A percentile compares a stretch with the other conserved stretches of the same genome.
Conservation (phyloP, 345 rosid species). For the Zanthoxylum bungeanum region DNA sequence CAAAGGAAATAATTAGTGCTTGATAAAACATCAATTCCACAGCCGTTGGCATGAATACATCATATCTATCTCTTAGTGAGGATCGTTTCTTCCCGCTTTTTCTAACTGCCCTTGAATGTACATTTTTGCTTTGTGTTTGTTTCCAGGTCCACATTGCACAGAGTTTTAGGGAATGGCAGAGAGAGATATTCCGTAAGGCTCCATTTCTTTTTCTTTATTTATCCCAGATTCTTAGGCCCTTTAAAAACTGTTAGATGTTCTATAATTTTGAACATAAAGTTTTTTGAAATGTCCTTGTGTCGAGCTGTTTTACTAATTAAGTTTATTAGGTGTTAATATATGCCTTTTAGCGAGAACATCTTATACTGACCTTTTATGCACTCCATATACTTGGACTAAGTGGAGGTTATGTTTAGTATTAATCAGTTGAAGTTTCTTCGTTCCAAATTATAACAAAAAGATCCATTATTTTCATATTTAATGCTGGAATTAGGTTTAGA, state of each 20-base stretch:
- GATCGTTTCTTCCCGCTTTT: not conserved
- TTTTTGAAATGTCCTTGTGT: not conserved
- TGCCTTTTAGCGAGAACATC: not conserved
- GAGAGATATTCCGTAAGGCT: slow-evolving; percentile 78
- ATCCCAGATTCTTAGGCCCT: not conserved
- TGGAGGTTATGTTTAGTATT: not conserved
- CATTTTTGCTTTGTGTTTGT: slow-evolving; percentile 5
- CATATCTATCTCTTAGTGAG: not conserved
- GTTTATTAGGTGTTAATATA: not conserved
- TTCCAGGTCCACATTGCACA: slow-evolving; percentile 80
- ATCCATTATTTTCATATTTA: not conserved
- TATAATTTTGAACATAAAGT: not conserved
- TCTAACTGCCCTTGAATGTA: not conserved
- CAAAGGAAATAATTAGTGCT: not conserved
- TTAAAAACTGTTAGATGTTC: not conserved
- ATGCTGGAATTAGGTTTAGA: not conserved
- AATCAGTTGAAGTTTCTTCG: not conserved
- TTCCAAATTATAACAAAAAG: not conserved
- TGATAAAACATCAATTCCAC: not conserved
- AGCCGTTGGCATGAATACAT: not conserved
- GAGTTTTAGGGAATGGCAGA: slow-evolving; percentile 78
- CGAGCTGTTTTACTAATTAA: not conserved
- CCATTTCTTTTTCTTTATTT: not conserved
- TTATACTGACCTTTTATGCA: not conserved
- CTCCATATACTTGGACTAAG: not conserved